phyloP scores from a whole-genome alignment of 306 rosid species.

The Vigna trinervia region DNA sequence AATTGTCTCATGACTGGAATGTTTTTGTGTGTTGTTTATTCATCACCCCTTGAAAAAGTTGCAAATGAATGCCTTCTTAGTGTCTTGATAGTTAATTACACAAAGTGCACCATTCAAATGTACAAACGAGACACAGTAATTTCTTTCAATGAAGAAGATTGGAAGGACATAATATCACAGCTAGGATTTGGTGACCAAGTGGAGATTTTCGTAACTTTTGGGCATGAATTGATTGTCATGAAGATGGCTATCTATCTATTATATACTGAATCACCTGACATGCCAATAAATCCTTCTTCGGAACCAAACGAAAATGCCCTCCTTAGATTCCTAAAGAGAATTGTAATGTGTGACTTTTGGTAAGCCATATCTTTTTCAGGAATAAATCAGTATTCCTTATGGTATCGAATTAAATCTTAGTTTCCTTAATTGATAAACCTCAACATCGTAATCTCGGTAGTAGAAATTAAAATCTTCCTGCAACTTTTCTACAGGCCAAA shows the following conservation, averaged over 20 bases:
- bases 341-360: not conserved
- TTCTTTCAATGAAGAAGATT: slow-evolving; percentile 27
- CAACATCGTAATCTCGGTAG: too few relatives aligned
- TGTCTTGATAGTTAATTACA: slow-evolving; percentile 9
- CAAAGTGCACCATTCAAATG: slow-evolving; percentile 18
- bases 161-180: not conserved
- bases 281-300: not conserved
- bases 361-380: not conserved
- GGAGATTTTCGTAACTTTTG: slow-evolving; percentile 17
- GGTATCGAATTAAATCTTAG: not conserved
- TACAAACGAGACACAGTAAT: slow-evolving; percentile 25
- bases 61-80: not conserved
- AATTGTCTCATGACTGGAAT: not conserved
- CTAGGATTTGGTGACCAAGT: slow-evolving; percentile 14
- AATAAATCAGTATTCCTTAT: too few relatives aligned
- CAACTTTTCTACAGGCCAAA: too few relatives aligned
- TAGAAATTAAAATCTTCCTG: too few relatives aligned
- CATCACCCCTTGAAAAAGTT: not conserved
- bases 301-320: slow-evolving; percentile 12
- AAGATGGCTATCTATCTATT: not conserved
- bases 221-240: not conserved
- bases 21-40: not conserved
- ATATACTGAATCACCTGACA: not conserved
- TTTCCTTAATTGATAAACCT: too few relatives aligned
- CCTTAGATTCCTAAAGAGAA: not conserved